A percentile compares a stretch with the other conserved stretches of the same genome.
Evolutionary conservation across 1,284 basidiomycete species (phyloP).

Genomic region (Rhizoctonia solani): DNA sequence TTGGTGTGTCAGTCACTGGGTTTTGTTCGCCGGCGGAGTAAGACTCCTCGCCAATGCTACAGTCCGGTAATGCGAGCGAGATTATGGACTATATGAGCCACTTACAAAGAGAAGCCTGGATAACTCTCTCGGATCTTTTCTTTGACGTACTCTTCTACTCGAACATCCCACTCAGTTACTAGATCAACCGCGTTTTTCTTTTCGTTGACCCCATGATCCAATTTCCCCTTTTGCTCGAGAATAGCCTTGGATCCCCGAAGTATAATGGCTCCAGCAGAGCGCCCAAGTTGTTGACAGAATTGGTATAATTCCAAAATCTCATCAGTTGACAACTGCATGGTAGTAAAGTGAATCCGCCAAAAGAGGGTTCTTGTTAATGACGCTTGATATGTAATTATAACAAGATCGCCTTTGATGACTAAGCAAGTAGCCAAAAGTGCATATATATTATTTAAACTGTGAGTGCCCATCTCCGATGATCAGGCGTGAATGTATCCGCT

Average conservation of each 20-base stretch:
- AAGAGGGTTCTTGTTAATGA: background rate
- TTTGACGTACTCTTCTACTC: constrained; percentile 85
- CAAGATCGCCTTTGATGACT: background rate
- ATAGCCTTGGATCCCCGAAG: constrained; percentile 75
- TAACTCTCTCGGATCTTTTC: constrained; percentile 68
- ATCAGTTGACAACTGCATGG: constrained; percentile 2
- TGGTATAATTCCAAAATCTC: constrained; percentile 17
- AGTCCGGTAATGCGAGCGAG: background rate
- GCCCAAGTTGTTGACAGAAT: constrained; percentile 60
- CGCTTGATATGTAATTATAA: background rate
- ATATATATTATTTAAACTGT: too few species aligned
- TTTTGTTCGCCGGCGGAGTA: constrained; percentile 74
- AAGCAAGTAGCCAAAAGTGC: background rate
- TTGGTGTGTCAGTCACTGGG: constrained; percentile 81
- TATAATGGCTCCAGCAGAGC: constrained; percentile 69
- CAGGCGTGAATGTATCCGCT: constrained; percentile 20
- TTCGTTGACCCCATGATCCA: constrained; percentile 63
- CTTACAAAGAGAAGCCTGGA: constrained; percentile 63
- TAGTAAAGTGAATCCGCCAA: background rate
- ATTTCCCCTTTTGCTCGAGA: constrained; percentile 48
- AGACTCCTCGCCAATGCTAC: constrained; percentile 88
- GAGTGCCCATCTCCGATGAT: constrained; percentile 15
- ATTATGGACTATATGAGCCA: background rate
- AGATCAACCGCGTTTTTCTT: constrained; percentile 93
- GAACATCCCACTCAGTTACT: constrained; percentile 96